A percentile compares a stretch with the other conserved stretches of the same genome.
Conservation (phyloP, 2,329 filamentous ascomycete species). For the Claviceps africana region DNA sequence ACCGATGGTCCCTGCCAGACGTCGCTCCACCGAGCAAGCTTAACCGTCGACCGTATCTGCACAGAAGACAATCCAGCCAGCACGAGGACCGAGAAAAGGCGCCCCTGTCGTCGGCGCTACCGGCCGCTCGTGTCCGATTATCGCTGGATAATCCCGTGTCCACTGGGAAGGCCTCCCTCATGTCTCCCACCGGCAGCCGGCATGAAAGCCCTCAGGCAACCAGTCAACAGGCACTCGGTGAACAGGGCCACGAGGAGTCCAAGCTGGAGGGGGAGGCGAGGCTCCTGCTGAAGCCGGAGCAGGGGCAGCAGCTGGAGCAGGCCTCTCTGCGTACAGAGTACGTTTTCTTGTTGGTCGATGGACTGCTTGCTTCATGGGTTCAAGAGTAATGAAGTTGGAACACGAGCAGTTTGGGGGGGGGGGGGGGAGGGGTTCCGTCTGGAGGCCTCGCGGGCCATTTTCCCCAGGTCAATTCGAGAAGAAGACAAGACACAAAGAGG, state of each 20-base stretch:
- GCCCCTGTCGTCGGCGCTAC: neutral
- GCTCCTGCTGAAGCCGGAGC: slow-evolving; percentile 23
- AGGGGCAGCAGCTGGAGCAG: slow-evolving; percentile 10
- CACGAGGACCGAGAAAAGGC: slow-evolving; percentile 16
- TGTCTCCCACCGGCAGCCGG: slow-evolving; percentile 29
- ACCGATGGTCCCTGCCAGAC: slow-evolving; percentile 42
- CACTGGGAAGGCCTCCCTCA: slow-evolving; percentile 29
- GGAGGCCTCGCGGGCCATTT: too few relatives aligned
- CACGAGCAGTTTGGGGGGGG: too few relatives aligned
- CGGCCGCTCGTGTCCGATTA: slow-evolving; percentile 17
- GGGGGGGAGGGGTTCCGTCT: neutral
- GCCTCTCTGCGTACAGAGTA: slow-evolving; percentile 19
- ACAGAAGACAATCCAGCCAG: slow-evolving; percentile 17
- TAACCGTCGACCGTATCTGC: slow-evolving; percentile 21
- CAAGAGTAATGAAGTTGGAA: neutral
- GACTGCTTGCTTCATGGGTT: neutral
- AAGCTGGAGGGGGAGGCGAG: slow-evolving; percentile 30
- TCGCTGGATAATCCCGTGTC: slow-evolving; percentile 33
- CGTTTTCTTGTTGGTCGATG: slow-evolving; percentile 5
- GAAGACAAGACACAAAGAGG: neutral
- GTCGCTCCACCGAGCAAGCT: slow-evolving; percentile 32
- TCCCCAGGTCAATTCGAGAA: too few relatives aligned
- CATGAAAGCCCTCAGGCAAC: slow-evolving; percentile 26
- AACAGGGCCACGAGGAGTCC: slow-evolving; percentile 17
- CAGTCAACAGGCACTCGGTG: slow-evolving; percentile 17